phyloP scores from a whole-genome alignment of 805 yeast genomes.

The Saccharomycopsis fodiens region DNA sequence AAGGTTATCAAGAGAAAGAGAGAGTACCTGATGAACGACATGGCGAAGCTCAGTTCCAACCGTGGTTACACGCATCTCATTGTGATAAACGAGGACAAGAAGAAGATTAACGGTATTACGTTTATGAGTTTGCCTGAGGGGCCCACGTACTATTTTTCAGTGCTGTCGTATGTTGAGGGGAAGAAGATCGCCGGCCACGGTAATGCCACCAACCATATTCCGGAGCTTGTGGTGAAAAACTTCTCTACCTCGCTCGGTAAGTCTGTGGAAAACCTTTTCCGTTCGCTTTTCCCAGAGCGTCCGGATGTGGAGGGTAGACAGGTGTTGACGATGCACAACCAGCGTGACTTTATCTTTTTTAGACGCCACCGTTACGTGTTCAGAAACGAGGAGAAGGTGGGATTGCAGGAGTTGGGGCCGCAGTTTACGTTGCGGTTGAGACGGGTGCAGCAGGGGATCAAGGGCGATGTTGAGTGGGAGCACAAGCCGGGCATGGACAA shows the following conservation, averaged over 20 bases:
- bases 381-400: slow-evolving; percentile 84
- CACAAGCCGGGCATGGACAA: slow-evolving; percentile 94
- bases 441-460: slow-evolving; percentile 84
- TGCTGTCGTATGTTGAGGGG: slow-evolving; percentile 69
- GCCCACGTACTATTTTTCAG: slow-evolving; percentile 87
- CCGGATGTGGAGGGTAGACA: slow-evolving; percentile 96
- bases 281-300: slow-evolving; percentile 81
- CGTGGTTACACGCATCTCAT: slow-evolving; percentile 83
- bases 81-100: slow-evolving; percentile 86
- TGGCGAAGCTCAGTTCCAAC: slow-evolving; percentile 73
- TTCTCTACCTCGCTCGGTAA: slow-evolving; percentile 89
- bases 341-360: slow-evolving; percentile 91
- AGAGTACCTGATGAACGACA: slow-evolving; percentile 78
- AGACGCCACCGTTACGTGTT: slow-evolving; percentile 91
- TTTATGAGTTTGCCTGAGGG: slow-evolving; percentile 93
- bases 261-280: slow-evolving; percentile 88
- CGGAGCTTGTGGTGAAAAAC: slow-evolving; percentile 87
- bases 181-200: slow-evolving; percentile 83
- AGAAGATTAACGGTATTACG: slow-evolving; percentile 73
- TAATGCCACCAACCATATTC: slow-evolving; percentile 79
- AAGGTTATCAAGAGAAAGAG: slow-evolving; percentile 83
- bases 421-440: slow-evolving; percentile 87
- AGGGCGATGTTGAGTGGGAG: slow-evolving; percentile 94
- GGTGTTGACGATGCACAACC: slow-evolving; percentile 92
- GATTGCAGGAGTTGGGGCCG: slow-evolving; percentile 93